Evolutionary conservation across 1,139 yeast species (phyloP).

Genomic region (Geotrichum reessii): DNA sequence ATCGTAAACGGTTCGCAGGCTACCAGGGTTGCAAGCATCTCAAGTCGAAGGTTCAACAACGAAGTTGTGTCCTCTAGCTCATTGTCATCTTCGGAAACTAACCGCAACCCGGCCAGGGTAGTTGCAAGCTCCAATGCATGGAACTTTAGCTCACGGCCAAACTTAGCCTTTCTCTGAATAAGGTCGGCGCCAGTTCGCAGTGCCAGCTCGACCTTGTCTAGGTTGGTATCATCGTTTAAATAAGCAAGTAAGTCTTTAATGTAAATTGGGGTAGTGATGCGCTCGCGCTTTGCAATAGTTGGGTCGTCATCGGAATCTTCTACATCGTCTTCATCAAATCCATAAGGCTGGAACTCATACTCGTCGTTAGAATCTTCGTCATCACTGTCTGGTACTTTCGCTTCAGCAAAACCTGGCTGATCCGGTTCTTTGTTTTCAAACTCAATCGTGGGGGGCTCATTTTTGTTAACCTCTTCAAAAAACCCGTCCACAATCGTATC

Average conservation of each 20-base stretch:
- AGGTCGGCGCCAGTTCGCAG: slow-evolving; percentile 51
- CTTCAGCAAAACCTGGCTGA: not conserved
- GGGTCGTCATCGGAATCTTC: slow-evolving; percentile 35
- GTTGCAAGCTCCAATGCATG: slow-evolving; percentile 47
- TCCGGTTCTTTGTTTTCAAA: not conserved
- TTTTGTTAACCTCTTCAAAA: not conserved
- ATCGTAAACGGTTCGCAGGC: slow-evolving; percentile 44
- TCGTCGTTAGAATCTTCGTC: slow-evolving; percentile 21
- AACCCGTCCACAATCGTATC: slow-evolving; percentile 7
- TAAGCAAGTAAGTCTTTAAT: slow-evolving; percentile 58
- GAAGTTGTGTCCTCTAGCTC: slow-evolving; percentile 41
- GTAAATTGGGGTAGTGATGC: slow-evolving; percentile 51
- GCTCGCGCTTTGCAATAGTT: slow-evolving; percentile 40
- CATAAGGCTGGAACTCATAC: slow-evolving; percentile 26
- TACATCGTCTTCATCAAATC: slow-evolving; percentile 24
- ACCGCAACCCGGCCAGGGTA: slow-evolving; percentile 42
- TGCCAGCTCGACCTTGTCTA: slow-evolving; percentile 49
- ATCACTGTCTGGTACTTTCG: slow-evolving; percentile 17
- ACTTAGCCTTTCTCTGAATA: slow-evolving; percentile 47
- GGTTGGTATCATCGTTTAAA: slow-evolving; percentile 42
- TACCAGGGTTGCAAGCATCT: slow-evolving; percentile 50
- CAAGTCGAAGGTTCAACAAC: slow-evolving; percentile 49
- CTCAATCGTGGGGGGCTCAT: not conserved
- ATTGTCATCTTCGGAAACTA: slow-evolving; percentile 33
- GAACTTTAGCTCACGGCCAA: slow-evolving; percentile 51